phyloP scores from a whole-genome alignment of 306 rosid genomes.

The Phaseolus lunatus region DNA sequence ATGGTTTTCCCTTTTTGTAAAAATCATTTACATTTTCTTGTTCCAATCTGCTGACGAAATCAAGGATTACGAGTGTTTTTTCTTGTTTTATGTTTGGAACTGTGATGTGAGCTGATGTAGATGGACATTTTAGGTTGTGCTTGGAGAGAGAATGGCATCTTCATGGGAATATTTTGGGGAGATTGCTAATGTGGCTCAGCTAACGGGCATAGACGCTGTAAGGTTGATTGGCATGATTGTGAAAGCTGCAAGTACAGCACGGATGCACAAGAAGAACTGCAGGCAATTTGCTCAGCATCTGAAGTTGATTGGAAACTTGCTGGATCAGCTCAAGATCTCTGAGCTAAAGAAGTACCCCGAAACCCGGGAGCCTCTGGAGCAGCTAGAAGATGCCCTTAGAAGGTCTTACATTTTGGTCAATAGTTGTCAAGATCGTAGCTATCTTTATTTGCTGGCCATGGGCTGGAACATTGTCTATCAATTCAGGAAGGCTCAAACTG shows the following conservation, averaged over 20 bases:
- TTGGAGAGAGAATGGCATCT: constrained; percentile 62
- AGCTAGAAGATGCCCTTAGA: constrained; percentile 95
- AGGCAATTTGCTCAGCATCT: constrained; percentile 91
- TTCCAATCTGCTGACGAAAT: not conserved
- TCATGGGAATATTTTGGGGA: constrained; percentile 89
- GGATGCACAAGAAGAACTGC: constrained; percentile 97
- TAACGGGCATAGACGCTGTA: constrained; percentile 89
- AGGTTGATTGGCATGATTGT: constrained; percentile 83
- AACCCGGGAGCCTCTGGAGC: constrained; percentile 94
- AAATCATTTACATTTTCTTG: not conserved
- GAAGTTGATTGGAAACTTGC: constrained; percentile 88
- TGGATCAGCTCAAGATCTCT: constrained; percentile 96
- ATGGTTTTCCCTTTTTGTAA: not conserved
- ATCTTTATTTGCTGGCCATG: constrained; percentile 93
- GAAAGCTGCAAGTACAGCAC: constrained; percentile 87
- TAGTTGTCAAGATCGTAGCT: constrained; percentile 94
- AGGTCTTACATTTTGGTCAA: constrained; percentile 85
- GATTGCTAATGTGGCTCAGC: constrained; percentile 86
- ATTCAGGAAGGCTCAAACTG: constrained; percentile 93
- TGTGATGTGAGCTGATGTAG: constrained; percentile 36
- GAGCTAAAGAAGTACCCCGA: constrained; percentile 91
- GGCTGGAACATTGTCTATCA: constrained; percentile 99
- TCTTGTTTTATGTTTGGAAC: constrained; percentile 13
- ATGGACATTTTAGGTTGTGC: constrained; percentile 44
- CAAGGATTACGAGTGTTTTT: not conserved